Base-by-base conservation (phyloP, 768 basidiomycete genomes). In the Trametes cinnabarina region DNA sequence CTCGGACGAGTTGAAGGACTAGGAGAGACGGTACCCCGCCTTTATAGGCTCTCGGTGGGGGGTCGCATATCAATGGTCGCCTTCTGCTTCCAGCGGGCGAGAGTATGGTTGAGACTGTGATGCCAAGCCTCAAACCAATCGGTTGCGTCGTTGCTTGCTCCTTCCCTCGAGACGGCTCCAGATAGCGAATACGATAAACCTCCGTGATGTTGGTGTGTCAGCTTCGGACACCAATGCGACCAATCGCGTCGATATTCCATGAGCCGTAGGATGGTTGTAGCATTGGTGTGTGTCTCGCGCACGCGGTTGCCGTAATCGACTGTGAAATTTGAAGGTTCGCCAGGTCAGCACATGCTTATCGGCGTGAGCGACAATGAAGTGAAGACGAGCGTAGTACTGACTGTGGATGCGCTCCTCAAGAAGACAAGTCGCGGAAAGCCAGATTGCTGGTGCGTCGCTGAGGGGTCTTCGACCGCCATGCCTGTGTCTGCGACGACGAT, bases 261-360 rank as follows among this genome's bases (percentile, higher is more conserved):
- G 20, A 1, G 7, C 37, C n/a, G 11, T 12, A 32, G 1, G 30
- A 7, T 32, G 30, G 30, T 32, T 12, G 30, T 12, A 2, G 30
- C 30, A 12, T 0, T 32, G 30, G 30, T 44, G 44, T 20, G 53
- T 47, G 4, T 20, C 52, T 40, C 32, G 34, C 22, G 32, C 15
- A 54, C 3, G 6, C 3, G 44, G n/a, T 25, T 55, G 53, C 53
- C 53, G 53, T 55, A 55, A 55, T 26, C 34, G 15, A 39, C 35
- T 55, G 53, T 55, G 53, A 55, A 55, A 22, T 7, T 7, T 17
- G 34, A 17, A 35, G n/a, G 6, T 17, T n/a, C 3, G 17, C 8
- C 14, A 35, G 25, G 53, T 55, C 6, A 55, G 53, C 26, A 41
- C 37, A 14, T 1, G 17, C 53, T 47, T 47, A 55, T 55, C 43